Conservation (phyloP, 208 protist genomes). For the Spironucleus salmonicida region DNA sequence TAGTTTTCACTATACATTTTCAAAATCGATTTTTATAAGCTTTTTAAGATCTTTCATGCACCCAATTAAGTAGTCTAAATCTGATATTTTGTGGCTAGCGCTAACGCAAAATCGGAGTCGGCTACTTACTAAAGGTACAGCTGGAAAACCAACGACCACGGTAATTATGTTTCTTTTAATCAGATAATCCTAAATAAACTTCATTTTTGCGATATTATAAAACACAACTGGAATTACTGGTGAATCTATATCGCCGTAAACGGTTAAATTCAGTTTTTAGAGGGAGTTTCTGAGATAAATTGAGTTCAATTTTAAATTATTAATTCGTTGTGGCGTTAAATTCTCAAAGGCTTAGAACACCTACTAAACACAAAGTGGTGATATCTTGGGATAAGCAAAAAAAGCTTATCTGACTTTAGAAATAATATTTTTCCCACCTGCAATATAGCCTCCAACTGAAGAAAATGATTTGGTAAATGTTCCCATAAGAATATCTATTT, state of each 20-base stretch:
- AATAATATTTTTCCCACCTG: slow-evolving; percentile 36
- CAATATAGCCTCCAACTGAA: slow-evolving; percentile 56
- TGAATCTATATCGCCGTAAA: slow-evolving; percentile 61
- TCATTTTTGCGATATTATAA: slow-evolving; percentile 70
- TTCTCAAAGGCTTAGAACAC: slow-evolving; percentile 56
- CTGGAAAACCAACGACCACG: slow-evolving; percentile 89
- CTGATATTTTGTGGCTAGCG: slow-evolving; percentile 60
- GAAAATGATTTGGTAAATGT: slow-evolving; percentile 66
- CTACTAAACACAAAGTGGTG: slow-evolving; percentile 65
- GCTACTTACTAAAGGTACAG: slow-evolving; percentile 67
- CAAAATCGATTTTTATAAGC: too few relatives aligned
- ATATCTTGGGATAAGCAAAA: slow-evolving; percentile 59
- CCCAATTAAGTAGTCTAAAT: too few relatives aligned
- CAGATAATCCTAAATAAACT: slow-evolving; percentile 59
- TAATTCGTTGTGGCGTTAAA: slow-evolving; percentile 19
- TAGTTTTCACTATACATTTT: too few relatives aligned
- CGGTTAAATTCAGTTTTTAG: slow-evolving; percentile 50
- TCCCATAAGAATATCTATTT: slow-evolving; percentile 65
- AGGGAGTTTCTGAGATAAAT: slow-evolving; percentile 37
- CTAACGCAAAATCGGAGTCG: slow-evolving; percentile 66
- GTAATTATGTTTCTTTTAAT: slow-evolving; percentile 67
- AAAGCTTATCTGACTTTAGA: slow-evolving; percentile 54
- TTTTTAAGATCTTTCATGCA: too few relatives aligned
- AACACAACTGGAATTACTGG: slow-evolving; percentile 82
- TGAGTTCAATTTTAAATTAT: slow-evolving; percentile 26